phyloP scores from a whole-genome alignment of 192 early-diverging fungal species.

The Coemansia sp. region DNA sequence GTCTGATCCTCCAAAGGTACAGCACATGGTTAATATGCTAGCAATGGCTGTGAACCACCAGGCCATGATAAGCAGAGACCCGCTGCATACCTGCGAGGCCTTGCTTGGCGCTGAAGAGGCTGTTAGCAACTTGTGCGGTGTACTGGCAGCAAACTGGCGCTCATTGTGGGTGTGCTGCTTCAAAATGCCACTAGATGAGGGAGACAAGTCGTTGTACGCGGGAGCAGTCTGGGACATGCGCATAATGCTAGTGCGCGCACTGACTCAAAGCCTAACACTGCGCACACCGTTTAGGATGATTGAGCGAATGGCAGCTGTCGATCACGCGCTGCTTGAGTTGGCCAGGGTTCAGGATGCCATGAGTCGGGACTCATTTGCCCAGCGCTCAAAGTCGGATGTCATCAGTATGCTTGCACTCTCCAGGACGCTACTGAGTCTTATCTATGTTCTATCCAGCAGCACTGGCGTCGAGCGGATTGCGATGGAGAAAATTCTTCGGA shows the following conservation, averaged over 20 bases:
- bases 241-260: slow-evolving; percentile 10
- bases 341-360: slow-evolving; percentile 23
- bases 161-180: slow-evolving; percentile 37
- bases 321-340: slow-evolving; percentile 30
- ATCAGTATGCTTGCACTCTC: slow-evolving; percentile 15
- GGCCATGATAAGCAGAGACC: background rate
- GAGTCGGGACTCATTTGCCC: background rate
- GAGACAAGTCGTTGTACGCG: background rate
- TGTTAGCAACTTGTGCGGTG: slow-evolving; percentile 19
- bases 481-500: slow-evolving; percentile 26
- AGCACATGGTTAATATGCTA: slow-evolving; percentile 26
- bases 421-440: slow-evolving; percentile 21
- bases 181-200: slow-evolving; percentile 1
- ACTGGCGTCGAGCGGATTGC: slow-evolving; percentile 20
- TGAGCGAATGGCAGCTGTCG: slow-evolving; percentile 19
- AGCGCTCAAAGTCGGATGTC: background rate
- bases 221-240: slow-evolving; percentile 13
- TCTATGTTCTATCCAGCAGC: slow-evolving; percentile 1
- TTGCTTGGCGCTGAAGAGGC: slow-evolving; percentile 11
- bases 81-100: background rate
- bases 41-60: slow-evolving; percentile 13
- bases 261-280: slow-evolving; percentile 3
- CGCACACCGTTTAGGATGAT: slow-evolving; percentile 5
- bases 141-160: slow-evolving; percentile 27
- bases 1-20: background rate